Evolutionary conservation across 768 basidiomycete genomes (phyloP).

Genomic region (Tylopilus felleus): DNA sequence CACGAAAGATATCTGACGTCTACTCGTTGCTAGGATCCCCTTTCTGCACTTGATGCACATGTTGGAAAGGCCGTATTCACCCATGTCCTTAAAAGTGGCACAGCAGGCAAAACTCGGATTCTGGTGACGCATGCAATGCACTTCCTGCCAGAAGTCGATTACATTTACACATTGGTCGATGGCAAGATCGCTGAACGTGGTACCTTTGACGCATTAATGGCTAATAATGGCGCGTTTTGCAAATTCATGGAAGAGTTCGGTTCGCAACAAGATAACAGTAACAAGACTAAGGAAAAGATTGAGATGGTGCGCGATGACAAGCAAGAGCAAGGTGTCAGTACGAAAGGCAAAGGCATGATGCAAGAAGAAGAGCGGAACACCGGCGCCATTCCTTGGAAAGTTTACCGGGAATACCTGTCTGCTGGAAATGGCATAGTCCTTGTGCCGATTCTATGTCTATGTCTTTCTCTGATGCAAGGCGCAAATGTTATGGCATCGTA

Average conservation of each 20-base stretch:
- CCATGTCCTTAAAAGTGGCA: constrained; percentile 67
- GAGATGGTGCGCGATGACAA: constrained; percentile 33
- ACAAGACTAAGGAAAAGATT: constrained; percentile 36
- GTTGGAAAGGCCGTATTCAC: constrained; percentile 87
- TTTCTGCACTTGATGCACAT: constrained; percentile 91
- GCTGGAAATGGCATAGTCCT: constrained; percentile 68
- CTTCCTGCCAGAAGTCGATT: constrained; percentile 84
- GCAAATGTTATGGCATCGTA: constrained; percentile 69
- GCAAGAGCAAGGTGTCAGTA: constrained; percentile 32
- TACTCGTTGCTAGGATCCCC: constrained; percentile 52
- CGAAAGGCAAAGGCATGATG: constrained; percentile 61
- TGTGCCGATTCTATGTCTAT: constrained; percentile 60
- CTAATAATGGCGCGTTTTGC: constrained; percentile 61
- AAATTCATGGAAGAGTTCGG: constrained; percentile 78
- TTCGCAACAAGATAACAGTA: constrained; percentile 47
- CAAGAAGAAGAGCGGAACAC: constrained; percentile 80
- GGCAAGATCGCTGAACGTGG: constrained; percentile 80
- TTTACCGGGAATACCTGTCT: constrained; percentile 51
- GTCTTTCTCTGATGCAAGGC: constrained; percentile 65
- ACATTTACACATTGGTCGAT: constrained; percentile 75
- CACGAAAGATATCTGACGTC: not conserved
- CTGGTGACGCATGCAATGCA: constrained; percentile 92
- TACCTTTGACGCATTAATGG: constrained; percentile 70
- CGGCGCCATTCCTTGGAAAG: constrained; percentile 44
- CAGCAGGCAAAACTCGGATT: constrained; percentile 71